Conservation (phyloP, 805 yeast species). For the Spathaspora gorwiae region DNA sequence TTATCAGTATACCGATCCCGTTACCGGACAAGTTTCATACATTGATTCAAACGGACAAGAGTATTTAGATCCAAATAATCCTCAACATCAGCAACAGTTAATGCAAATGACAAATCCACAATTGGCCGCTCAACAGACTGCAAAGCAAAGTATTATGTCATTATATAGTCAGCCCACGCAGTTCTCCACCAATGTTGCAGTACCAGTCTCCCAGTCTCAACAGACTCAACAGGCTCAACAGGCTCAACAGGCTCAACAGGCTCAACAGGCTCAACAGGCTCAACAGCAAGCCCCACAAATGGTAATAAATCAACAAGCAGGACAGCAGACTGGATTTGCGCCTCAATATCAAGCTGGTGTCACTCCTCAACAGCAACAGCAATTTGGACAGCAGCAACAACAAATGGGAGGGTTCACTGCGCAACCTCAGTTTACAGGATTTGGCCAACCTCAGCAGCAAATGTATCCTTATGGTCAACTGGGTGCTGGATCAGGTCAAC, state of each 20-base stretch:
- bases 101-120: slow-evolving; percentile 32
- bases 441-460: slow-evolving; percentile 3
- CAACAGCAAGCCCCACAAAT: slow-evolving; percentile 11
- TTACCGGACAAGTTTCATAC: slow-evolving; percentile 62
- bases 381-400: slow-evolving; percentile 4
- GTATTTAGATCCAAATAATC: slow-evolving; percentile 45
- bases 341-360: slow-evolving; percentile 8
- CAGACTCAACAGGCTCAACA: slow-evolving; percentile 12
- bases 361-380: slow-evolving; percentile 3
- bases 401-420: not conserved
- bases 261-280: slow-evolving; percentile 9
- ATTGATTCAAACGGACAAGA: slow-evolving; percentile 69
- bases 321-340: slow-evolving; percentile 9
- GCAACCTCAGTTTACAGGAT: slow-evolving; percentile 9
- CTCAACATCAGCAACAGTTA: slow-evolving; percentile 39
- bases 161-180: slow-evolving; percentile 38
- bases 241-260: slow-evolving; percentile 6
- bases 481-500: slow-evolving; percentile 1
- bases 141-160: slow-evolving; percentile 36
- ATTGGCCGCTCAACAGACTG: slow-evolving; percentile 31
- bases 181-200: slow-evolving; percentile 23
- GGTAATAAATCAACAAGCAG: not conserved
- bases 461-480: slow-evolving; percentile 8
- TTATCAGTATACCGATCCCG: slow-evolving; percentile 68
- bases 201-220: slow-evolving; percentile 12